Percentiles rank a stretch among this genome's conserved stretches.
These are phyloP conservation scores for Wallacemonas rigidus DNA, from an alignment of 208 protist species.

Conservation along the genomic window DNA sequence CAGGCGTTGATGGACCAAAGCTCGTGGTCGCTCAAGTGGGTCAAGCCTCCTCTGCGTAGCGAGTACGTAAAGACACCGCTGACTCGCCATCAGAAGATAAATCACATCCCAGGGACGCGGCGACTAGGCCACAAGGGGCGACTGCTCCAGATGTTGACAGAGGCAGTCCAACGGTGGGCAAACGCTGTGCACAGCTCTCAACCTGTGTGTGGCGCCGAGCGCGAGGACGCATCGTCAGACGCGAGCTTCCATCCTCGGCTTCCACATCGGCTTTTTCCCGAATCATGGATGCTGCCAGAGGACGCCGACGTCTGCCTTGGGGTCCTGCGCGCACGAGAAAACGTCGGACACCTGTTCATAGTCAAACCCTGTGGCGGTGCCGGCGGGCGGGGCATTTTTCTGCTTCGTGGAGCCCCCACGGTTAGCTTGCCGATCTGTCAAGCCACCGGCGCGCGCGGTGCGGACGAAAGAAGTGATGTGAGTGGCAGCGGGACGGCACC, in stretches of 20 bases:
- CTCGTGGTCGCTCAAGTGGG: slow-evolving; percentile 66
- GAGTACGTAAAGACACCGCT: slow-evolving; percentile 37
- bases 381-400: slow-evolving; percentile 68
- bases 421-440: not conserved
- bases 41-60: slow-evolving; percentile 58
- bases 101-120: slow-evolving; percentile 90
- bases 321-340: slow-evolving; percentile 25
- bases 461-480: not conserved
- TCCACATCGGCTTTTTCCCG: slow-evolving; percentile 42
- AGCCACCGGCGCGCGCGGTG: slow-evolving; percentile 9
- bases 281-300: slow-evolving; percentile 50
- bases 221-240: no score
- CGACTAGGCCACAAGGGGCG: slow-evolving; percentile 82
- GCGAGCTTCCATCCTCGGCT: not conserved
- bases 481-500: not conserved
- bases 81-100: slow-evolving; percentile 69
- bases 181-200: not conserved
- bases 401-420: slow-evolving; percentile 31
- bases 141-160: slow-evolving; percentile 58
- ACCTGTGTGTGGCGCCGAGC: no score
- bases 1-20: slow-evolving; percentile 34
- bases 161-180: slow-evolving; percentile 28
- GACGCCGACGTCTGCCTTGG: slow-evolving; percentile 34
- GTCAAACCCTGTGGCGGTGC: slow-evolving; percentile 68
- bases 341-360: slow-evolving; percentile 68